Base-by-base conservation (phyloP, 805 yeast genomes). In the Starmerella kuoi region DNA sequence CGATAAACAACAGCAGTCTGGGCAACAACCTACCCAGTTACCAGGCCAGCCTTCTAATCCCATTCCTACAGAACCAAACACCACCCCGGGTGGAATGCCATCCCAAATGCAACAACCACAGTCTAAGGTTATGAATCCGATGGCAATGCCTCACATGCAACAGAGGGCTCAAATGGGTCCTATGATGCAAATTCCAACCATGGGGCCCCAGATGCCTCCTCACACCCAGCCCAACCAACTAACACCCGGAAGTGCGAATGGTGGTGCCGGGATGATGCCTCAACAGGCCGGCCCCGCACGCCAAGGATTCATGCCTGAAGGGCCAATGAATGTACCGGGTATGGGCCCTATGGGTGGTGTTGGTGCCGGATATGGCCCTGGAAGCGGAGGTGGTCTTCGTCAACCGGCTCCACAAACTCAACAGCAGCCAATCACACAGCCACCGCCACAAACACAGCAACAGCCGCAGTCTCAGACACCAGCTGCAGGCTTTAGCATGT, bases 1-100 rank as follows among this genome's bases (percentile, higher is more conserved):
- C 5, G 48, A 47, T 24, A 33, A 40, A 36, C 38, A 40, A 43
- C 39, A 27, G 31, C 35, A 36, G 17, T 17, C 19, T n/a, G 27
- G 15, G 4, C 34, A 8, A 8, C 19, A 8, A 7, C 8, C 6
- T n/a, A n/a, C n/a, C n/a, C n/a, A n/a, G n/a, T n/a, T n/a, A n/a
- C n/a, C n/a, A n/a, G n/a, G n/a, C n/a, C n/a, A n/a, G n/a, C n/a
- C n/a, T n/a, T n/a, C n/a, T n/a, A n/a, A n/a, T n/a, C n/a, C n/a
- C n/a, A n/a, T n/a, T n/a, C n/a, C n/a, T n/a, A n/a, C n/a, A n/a
- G n/a, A n/a, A n/a, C n/a, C n/a, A n/a, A n/a, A n/a, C n/a, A n/a
- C n/a, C n/a, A n/a, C n/a, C n/a, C n/a, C n/a, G n/a, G n/a, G n/a
- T n/a, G n/a, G n/a, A n/a, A n/a, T n/a, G n/a, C n/a, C n/a, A n/a